phyloP scores from a whole-genome alignment of 1,139 yeast genomes.

The Pichia sp. region DNA sequence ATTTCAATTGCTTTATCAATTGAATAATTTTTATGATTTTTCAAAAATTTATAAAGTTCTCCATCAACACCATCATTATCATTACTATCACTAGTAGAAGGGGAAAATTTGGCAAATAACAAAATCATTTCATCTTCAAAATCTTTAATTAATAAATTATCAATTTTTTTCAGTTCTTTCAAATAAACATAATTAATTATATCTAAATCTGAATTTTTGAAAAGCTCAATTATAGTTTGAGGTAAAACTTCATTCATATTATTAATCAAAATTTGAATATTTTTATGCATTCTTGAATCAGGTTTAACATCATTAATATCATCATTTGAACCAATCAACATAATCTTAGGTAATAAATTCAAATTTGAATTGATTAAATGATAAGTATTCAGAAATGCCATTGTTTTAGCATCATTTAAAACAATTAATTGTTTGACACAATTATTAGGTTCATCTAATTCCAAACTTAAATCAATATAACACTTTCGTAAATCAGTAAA shows the following conservation, averaged over 20 bases:
- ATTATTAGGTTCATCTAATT: slow-evolving; percentile 49
- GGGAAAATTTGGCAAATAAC: slow-evolving; percentile 51
- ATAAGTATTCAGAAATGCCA: slow-evolving; percentile 52
- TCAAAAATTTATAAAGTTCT: slow-evolving; percentile 51
- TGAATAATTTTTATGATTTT: slow-evolving; percentile 51
- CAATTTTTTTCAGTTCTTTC: slow-evolving; percentile 47
- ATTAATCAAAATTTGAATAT: slow-evolving; percentile 53
- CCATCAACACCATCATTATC: slow-evolving; percentile 32
- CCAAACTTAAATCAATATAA: slow-evolving; percentile 52
- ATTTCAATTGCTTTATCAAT: slow-evolving; percentile 60
- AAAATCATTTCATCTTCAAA: slow-evolving; percentile 63
- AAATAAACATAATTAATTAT: slow-evolving; percentile 56
- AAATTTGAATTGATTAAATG: slow-evolving; percentile 54
- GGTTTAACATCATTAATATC: slow-evolving; percentile 12
- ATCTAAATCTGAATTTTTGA: slow-evolving; percentile 41
- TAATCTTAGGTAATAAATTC: slow-evolving; percentile 45
- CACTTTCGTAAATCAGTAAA: slow-evolving; percentile 36
- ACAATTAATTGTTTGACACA: slow-evolving; percentile 60
- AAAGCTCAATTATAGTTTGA: slow-evolving; percentile 38
- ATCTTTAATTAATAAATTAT: slow-evolving; percentile 45
- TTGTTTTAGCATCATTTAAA: slow-evolving; percentile 47
- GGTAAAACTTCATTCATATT: slow-evolving; percentile 63
- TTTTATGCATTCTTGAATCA: slow-evolving; percentile 32
- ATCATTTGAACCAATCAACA: slow-evolving; percentile 39
- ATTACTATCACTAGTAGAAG: not conserved